phyloP scores from a whole-genome alignment of 495 filamentous ascomycete species.

The Cudoniella acicularis region DNA sequence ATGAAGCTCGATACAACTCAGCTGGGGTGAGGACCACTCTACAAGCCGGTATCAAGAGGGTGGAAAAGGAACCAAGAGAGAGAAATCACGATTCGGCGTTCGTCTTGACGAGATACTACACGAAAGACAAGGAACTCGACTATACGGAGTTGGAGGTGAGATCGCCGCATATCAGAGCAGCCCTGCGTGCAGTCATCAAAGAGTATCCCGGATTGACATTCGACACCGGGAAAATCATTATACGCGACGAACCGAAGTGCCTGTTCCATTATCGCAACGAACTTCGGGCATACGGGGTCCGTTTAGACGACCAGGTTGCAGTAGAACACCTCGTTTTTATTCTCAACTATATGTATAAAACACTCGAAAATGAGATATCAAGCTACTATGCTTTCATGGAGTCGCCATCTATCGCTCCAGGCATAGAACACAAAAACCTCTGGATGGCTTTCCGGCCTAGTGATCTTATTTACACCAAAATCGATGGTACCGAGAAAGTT shows the following conservation, averaged over 20 bases:
- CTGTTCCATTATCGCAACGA: conserved; percentile 61
- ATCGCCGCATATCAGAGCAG: conserved; percentile 50
- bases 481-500: too few species aligned
- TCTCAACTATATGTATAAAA: neutral
- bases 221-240: conserved; percentile 20
- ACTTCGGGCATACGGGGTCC: conserved; percentile 28
- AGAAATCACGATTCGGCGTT: conserved; percentile 11
- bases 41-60: neutral
- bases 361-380: neutral
- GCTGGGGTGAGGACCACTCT: conserved; percentile 8
- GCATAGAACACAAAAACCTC: neutral
- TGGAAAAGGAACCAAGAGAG: neutral
- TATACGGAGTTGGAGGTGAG: conserved; percentile 10
- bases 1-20: conserved; percentile 17
- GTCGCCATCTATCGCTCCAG: neutral
- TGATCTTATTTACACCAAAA: conserved; percentile 9
- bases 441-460: conserved; percentile 20
- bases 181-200: conserved; percentile 50
- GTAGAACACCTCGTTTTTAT: neutral
- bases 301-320: neutral
- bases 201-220: conserved; percentile 65
- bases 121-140: neutral
- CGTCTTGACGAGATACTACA: conserved; percentile 9
- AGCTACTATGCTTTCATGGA: conserved; percentile 4
- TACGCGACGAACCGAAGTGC: conserved; percentile 43